These are phyloP conservation scores for Aspergillus ochraceoroseus DNA, from an alignment of 2,329 filamentous ascomycete species.

Conservation along the genomic window DNA sequence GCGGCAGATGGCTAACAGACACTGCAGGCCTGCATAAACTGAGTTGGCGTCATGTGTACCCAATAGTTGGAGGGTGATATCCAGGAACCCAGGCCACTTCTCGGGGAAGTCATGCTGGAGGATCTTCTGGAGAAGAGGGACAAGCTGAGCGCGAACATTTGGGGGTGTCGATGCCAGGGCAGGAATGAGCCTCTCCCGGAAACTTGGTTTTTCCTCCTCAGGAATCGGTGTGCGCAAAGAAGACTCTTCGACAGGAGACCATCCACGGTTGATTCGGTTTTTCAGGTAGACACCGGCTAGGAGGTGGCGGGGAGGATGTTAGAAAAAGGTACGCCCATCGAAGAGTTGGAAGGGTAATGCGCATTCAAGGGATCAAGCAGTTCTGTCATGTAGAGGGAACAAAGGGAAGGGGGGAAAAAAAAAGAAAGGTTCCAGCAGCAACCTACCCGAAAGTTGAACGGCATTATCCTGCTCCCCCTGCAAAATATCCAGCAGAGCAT, in stretches of 20 bases:
- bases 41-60: conserved; percentile 79
- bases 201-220: conserved; percentile 81
- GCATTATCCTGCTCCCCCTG: conserved; percentile 80
- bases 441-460: conserved; percentile 82
- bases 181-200: conserved; percentile 83
- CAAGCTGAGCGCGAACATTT: conserved; percentile 83
- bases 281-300: conserved; percentile 95
- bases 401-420: conserved; percentile 1
- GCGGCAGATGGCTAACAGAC: conserved; percentile 86
- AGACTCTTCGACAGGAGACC: conserved; percentile 72
- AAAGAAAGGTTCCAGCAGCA: conserved; percentile 18
- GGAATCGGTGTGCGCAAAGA: conserved; percentile 69
- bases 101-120: conserved; percentile 92
- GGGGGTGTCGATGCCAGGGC: conserved; percentile 75
- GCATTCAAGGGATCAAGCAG: too few species aligned
- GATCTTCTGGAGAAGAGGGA: conserved; percentile 92
- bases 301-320: conserved; percentile 18
- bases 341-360: too few species aligned
- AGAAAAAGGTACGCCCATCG: conserved; percentile 5
- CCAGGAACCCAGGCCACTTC: conserved; percentile 90
- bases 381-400: too few species aligned
- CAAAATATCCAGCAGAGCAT: conserved; percentile 84
- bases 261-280: conserved; percentile 91
- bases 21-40: conserved; percentile 90
- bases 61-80: conserved; percentile 83